phyloP scores from a whole-genome alignment of 768 basidiomycete species.

The Rhodotorula sphaerocarpa region DNA sequence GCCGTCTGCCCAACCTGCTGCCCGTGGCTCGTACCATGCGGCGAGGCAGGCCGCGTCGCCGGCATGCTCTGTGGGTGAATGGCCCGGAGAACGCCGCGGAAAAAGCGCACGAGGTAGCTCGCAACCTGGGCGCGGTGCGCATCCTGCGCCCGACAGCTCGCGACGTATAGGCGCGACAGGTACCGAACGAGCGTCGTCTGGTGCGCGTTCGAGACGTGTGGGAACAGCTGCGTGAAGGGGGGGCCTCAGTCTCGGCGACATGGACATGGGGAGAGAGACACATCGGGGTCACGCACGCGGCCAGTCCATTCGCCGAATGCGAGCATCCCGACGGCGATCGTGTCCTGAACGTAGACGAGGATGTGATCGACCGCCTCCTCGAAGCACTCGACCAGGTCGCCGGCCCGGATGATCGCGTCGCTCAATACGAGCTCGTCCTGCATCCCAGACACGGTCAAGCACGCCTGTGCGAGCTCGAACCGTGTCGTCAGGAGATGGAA shows the following conservation, averaged over 20 bases:
- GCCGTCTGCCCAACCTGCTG: not conserved
- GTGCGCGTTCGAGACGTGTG: not conserved
- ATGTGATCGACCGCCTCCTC: conserved; percentile 7
- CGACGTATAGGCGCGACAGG: conserved; percentile 2
- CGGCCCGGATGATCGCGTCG: not conserved
- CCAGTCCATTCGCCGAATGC: not conserved
- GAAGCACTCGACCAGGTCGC: conserved; percentile 10
- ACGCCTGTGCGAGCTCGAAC: conserved; percentile 7
- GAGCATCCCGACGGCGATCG: not conserved
- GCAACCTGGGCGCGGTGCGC: conserved; percentile 2
- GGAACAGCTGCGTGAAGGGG: not conserved
- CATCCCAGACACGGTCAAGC: not conserved
- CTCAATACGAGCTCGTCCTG: conserved; percentile 1
- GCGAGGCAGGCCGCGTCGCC: not conserved
- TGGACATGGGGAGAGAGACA: too few species aligned
- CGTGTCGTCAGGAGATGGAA: not conserved
- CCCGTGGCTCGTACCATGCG: not conserved
- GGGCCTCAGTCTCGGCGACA: not conserved
- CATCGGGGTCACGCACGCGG: not conserved
- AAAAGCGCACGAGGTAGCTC: conserved; percentile 11
- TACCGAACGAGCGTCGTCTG: not conserved
- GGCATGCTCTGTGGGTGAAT: not conserved
- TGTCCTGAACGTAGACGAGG: conserved; percentile 3
- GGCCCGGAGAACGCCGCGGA: conserved; percentile 3
- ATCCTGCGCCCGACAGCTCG: not conserved